Conservation (phyloP, 2,329 filamentous ascomycete genomes). For the Gremmenia infestans region DNA sequence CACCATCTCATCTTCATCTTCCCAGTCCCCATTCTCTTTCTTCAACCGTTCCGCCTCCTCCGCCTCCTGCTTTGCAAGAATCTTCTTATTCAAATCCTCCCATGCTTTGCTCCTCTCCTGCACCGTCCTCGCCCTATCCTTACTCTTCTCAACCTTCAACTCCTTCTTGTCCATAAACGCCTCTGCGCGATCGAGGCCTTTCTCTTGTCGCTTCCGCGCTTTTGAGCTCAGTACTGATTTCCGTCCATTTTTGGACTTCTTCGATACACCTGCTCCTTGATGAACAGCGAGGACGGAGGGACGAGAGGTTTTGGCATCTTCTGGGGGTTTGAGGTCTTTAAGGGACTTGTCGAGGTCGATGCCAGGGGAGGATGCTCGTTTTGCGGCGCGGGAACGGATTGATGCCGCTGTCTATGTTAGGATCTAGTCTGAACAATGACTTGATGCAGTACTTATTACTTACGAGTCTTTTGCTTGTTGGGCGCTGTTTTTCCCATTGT, state of each 20-base stretch:
- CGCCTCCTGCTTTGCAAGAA: constrained; percentile 23
- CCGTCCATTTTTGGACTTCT: constrained; percentile 56
- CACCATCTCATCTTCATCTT: constrained; percentile 12
- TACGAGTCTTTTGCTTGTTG: constrained; percentile 29
- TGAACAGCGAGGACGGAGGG: constrained; percentile 67
- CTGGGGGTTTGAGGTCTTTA: constrained; percentile 51
- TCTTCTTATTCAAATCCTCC: constrained; percentile 52
- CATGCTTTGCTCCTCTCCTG: constrained; percentile 49
- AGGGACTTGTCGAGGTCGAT: constrained; percentile 69
- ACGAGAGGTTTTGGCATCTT: constrained; percentile 44
- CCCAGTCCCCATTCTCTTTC: constrained; percentile 20
- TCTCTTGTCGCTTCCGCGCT: constrained; percentile 52
- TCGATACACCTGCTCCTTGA: constrained; percentile 60
- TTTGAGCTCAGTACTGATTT: constrained; percentile 51
- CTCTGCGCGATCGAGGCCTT: constrained; percentile 53
- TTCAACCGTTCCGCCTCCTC: constrained; percentile 22
- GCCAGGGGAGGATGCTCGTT: constrained; percentile 65
- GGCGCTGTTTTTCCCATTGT: constrained; percentile 33
- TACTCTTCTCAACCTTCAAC: constrained; percentile 51
- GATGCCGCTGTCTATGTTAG: constrained; percentile 41
- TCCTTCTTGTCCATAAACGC: constrained; percentile 55
- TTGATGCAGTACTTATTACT: constrained; percentile 18
- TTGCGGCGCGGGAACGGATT: constrained; percentile 67
- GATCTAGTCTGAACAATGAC: not conserved
- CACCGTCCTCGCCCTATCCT: constrained; percentile 42